Evolutionary conservation across 2,329 filamentous ascomycete genomes (phyloP), one percentile per base, ranked within the genome.

Genomic region (Colletotrichum graminicola): DNA sequence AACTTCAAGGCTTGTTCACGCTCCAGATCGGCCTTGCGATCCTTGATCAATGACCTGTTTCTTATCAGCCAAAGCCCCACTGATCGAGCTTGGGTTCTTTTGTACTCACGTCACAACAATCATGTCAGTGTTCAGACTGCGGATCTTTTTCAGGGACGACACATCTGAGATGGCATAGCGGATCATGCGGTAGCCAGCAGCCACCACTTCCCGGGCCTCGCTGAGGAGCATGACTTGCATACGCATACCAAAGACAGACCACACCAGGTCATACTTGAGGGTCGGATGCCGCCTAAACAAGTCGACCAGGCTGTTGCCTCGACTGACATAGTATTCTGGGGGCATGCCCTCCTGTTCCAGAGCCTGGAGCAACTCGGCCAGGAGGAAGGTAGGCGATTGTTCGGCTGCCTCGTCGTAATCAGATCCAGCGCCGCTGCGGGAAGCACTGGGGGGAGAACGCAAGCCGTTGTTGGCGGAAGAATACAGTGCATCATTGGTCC

Each of bases 1-100:
- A 99, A 98, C 80, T 99, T 99, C 76, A 99, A 85, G 16, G 96
- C 96, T 82, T 99, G 96, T 80, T 99, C 96, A 65, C 97, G 90
- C 83, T 99, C 96, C 23, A 99, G 93, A 76, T 95, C 95, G n/a
- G 95, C 94, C 80, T 98, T 98, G 78, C 93, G 92, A 80, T 98
- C 96, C 79, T 98, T 98, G 74, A 97, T 94, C 43, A 99, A 85
- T 0, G 96, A 98, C 72, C 87, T 89, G 68, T 6, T 3, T 6
- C 26, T 32, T 14, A 34, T 77, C 49, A 75, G 73, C 39, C 32
- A 29, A 14, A 41, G 47, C n/a, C 26, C 45, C 43, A 8, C 21
- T 23, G n/a, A 2, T 12, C 14, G 21, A 18, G 29, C 2, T 10
- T 23, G 16, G 23, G 6, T 21, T n/a, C n/a, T 1, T 23, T n/a